A percentile compares a stretch with the other conserved stretches of the same genome.
Conservation (phyloP, 257 asterid species). For the Solanum raphanifolium region DNA sequence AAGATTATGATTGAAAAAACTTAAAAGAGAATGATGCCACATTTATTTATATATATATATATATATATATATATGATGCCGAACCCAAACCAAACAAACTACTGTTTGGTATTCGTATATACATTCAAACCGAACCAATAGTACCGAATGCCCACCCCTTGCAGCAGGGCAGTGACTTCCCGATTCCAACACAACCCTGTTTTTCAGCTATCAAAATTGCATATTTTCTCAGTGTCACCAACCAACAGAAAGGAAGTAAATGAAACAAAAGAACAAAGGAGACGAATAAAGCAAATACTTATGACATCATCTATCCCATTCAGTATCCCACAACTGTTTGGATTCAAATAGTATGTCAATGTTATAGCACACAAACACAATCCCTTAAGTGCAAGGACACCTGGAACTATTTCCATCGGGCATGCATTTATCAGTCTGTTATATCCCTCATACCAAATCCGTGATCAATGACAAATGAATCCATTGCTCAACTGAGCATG, state of each 20-base stretch:
- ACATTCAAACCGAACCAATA: not conserved
- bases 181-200: not conserved
- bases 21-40: not conserved
- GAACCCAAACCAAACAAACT: not conserved
- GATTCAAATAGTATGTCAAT: not conserved
- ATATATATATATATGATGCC: no score
- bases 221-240: not conserved
- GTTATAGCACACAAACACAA: not conserved
- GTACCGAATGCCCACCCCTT: not conserved
- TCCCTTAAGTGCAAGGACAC: not conserved
- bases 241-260: not conserved
- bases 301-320: not conserved
- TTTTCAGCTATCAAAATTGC: not conserved
- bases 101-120: not conserved
- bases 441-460: not conserved
- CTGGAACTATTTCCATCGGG: not conserved
- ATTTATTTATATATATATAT: no score
- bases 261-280: not conserved
- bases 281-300: not conserved
- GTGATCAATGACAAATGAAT: not conserved
- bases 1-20: slow-evolving; percentile 19
- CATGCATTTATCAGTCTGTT: not conserved
- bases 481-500: slow-evolving; percentile 21
- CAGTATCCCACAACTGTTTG: not conserved
- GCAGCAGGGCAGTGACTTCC: not conserved